A percentile compares a stretch with the other conserved stretches of the same genome.
Conservation (phyloP, 306 rosid genomes). For the Hippophae rhamnoides region DNA sequence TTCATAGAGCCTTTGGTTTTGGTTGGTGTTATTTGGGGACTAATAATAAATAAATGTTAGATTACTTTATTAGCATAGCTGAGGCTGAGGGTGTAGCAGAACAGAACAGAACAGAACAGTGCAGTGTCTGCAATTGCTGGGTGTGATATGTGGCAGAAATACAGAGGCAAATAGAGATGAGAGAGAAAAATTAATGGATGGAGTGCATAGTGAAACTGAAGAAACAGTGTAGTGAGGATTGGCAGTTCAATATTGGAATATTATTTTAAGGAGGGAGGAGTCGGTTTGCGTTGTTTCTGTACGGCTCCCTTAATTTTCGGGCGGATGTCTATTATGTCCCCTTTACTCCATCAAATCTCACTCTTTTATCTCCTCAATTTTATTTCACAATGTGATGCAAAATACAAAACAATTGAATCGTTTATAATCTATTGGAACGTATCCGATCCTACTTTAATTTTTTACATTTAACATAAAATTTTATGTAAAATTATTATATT, state of each 20-base stretch:
- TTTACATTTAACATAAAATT: too few relatives aligned
- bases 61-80: too few relatives aligned
- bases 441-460: too few relatives aligned
- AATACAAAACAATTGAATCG: too few relatives aligned
- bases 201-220: constrained; percentile 3
- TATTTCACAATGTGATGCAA: too few relatives aligned
- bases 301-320: constrained; percentile 94
- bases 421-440: too few relatives aligned
- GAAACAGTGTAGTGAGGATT: constrained; percentile 27
- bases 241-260: constrained; percentile 29
- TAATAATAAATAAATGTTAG: too few relatives aligned
- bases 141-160: constrained; percentile 85
- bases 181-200: not conserved
- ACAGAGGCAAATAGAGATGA: constrained; percentile 21
- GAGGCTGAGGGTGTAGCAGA: too few relatives aligned
- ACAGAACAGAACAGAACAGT: constrained; percentile 18
- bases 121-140: constrained; percentile 65
- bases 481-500: too few relatives aligned
- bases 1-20: constrained; percentile 4
- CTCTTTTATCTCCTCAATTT: constrained; percentile 29
- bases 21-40: too few relatives aligned
- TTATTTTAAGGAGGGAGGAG: constrained; percentile 33
- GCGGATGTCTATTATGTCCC: constrained; percentile 97
- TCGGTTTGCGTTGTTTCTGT: constrained; percentile 23
- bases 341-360: constrained; percentile 75